These are phyloP conservation scores for Epithele typhae DNA, from an alignment of 768 basidiomycete species.

Conservation along the genomic window DNA sequence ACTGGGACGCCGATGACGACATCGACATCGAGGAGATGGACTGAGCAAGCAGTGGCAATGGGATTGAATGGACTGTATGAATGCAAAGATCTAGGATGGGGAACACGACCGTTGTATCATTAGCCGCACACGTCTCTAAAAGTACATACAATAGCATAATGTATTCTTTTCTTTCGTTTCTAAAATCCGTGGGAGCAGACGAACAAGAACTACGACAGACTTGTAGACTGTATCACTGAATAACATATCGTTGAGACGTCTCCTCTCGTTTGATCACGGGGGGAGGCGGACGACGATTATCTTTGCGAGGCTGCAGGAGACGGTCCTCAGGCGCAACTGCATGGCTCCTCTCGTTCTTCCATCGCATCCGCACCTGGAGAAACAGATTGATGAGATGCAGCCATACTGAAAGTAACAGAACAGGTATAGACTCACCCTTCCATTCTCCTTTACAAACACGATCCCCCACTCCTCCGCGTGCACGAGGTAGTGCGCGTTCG, in stretches of 20 bases:
- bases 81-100: not conserved
- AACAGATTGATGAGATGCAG: no score
- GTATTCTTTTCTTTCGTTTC: not conserved
- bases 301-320: no score
- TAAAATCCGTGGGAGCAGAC: not conserved
- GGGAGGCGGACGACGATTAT: no score
- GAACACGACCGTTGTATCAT: slow-evolving; percentile 6
- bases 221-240: no score
- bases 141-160: slow-evolving; percentile 11
- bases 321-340: no score
- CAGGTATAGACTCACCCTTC: no score
- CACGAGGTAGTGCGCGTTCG: slow-evolving; percentile 16
- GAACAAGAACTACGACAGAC: no score
- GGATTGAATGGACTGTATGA: not conserved
- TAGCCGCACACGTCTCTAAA: slow-evolving; percentile 6
- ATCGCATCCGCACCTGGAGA: no score
- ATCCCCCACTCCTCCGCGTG: slow-evolving; percentile 21
- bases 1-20: slow-evolving; percentile 47
- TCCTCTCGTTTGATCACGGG: no score
- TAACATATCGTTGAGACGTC: no score
- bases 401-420: no score
- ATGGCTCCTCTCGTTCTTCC: no score
- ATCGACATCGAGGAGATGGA: slow-evolving; percentile 74
- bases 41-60: slow-evolving; percentile 20
- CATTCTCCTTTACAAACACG: not conserved